Conservation (phyloP, 2,329 filamentous ascomycete species). For the Botrytis hyacinthi region DNA sequence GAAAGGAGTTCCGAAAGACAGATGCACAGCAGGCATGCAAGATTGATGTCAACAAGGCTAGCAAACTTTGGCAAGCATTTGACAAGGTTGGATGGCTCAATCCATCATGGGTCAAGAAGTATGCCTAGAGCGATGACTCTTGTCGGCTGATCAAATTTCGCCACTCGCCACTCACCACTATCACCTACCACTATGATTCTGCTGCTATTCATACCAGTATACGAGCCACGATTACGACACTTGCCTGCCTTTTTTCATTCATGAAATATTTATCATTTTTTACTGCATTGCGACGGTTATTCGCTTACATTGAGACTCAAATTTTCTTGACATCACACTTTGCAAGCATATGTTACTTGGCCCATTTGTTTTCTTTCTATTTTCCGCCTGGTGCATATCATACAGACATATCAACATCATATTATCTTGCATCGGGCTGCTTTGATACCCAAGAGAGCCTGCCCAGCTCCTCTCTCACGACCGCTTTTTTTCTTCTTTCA, state of each 20-base stretch:
- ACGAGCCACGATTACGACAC: conserved; percentile 16
- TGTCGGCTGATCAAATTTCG: conserved; percentile 16
- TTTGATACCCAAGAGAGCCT: conserved; percentile 37
- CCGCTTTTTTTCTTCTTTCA: conserved; percentile 11
- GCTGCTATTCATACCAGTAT: background rate
- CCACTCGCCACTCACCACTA: conserved; percentile 15
- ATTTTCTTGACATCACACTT: conserved; percentile 30
- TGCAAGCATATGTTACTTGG: conserved; percentile 17
- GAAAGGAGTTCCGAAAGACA: conserved; percentile 90
- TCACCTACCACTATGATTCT: background rate
- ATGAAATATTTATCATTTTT: background rate
- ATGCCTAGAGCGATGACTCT: conserved; percentile 23
- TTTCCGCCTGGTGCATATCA: conserved; percentile 26
- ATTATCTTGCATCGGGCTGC: conserved; percentile 34
- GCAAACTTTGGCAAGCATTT: conserved; percentile 86
- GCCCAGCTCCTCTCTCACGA: conserved; percentile 37
- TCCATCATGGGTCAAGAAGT: conserved; percentile 30
- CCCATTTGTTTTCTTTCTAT: conserved; percentile 14
- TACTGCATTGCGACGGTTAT: conserved; percentile 33
- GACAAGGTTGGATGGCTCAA: conserved; percentile 80
- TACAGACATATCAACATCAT: conserved; percentile 14
- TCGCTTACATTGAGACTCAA: conserved; percentile 21
- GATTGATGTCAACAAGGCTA: conserved; percentile 97
- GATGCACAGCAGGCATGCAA: conserved; percentile 96
- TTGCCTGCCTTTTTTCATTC: background rate